Conservation (phyloP, 805 yeast genomes). For the Starmerella ratchasimensis region DNA sequence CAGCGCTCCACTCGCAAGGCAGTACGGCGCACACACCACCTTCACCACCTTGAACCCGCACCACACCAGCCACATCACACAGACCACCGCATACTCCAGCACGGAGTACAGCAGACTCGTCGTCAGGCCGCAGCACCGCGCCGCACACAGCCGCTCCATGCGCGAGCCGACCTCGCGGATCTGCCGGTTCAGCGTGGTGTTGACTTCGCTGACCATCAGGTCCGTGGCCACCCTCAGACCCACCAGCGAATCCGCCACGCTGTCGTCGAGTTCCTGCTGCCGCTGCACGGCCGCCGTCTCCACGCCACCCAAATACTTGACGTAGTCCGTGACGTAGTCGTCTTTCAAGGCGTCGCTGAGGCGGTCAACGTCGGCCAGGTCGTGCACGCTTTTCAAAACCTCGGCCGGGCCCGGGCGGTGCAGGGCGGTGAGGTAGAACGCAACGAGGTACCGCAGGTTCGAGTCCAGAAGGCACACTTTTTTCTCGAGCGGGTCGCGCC, state of each 20-base stretch:
- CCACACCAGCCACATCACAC: conserved; percentile 19
- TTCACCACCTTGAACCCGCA: conserved; percentile 9
- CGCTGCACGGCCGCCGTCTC: conserved; percentile 13
- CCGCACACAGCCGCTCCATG: conserved; percentile 16
- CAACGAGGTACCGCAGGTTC: conserved; percentile 18
- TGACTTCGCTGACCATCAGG: conserved; percentile 21
- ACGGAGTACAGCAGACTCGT: conserved; percentile 10
- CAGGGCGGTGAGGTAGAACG: conserved; percentile 15
- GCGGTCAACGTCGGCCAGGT: neutral
- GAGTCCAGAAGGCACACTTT: conserved; percentile 4
- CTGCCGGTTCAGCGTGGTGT: conserved; percentile 20
- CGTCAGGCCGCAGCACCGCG: conserved; percentile 9
- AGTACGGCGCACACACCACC: too few relatives aligned
- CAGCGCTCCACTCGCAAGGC: too few relatives aligned
- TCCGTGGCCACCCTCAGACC: conserved; percentile 20
- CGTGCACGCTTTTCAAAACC: neutral
- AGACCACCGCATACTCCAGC: conserved; percentile 18
- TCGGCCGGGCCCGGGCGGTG: conserved; percentile 7
- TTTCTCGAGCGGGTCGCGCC: conserved; percentile 13
- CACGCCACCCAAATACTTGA: conserved; percentile 14
- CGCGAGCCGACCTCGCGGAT: conserved; percentile 19
- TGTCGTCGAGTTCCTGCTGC: conserved; percentile 17
- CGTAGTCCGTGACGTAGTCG: conserved; percentile 14
- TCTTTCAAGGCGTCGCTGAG: conserved; percentile 12
- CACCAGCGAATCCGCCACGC: conserved; percentile 17